Evolutionary conservation across 164 flowering plant genomes (phyloP), one percentile per base, ranked within the genome.

Genomic region (Tinospora cordifolia): DNA sequence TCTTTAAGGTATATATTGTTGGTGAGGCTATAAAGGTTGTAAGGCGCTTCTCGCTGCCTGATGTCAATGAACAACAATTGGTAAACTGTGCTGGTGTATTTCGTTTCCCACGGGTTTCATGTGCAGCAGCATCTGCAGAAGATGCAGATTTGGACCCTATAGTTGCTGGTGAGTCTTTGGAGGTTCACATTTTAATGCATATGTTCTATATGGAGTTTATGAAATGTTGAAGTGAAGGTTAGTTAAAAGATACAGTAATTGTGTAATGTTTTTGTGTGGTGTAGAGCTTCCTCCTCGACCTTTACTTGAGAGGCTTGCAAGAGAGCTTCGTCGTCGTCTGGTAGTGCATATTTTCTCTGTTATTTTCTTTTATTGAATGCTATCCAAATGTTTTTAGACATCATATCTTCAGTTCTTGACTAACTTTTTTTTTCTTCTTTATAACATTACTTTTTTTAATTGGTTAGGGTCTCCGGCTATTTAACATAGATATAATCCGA

Each of bases 91-190:
- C 86, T 77, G 99, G 98, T 54, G 90, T 92, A 1, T 86, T 80
- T 49, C 91, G 71, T 58, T 86, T 94, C 75, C 99, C 99, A 10
- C 81, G 99, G 78, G 98, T 94, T 38, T 94, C 99, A 64, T 88
- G 88, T 85, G 98, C 98, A 75, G 93, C 97, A 11, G 98, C 97
- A 62, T 89, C 94, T 69, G 98, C 98, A 21, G 98, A 94, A 78
- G 89, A 87, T 66, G 97, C 99, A 47, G 98, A 94, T 81, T 77
- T 94, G 66, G 99, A 92, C 60, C 98, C 99, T 49, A 39, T 73
- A 63, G 79, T 94, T 80, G 98, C 86, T 72, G 99, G 99, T 94
- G 66, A 81, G 87, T 76, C 49, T 24, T 60, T 69, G 34, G 38
- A 30, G 22, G 6, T 51, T 65, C 19, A 60, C 2, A 39, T 46